Base-by-base conservation (phyloP, 2,329 filamentous ascomycete genomes). In the Fusarium clavum region DNA sequence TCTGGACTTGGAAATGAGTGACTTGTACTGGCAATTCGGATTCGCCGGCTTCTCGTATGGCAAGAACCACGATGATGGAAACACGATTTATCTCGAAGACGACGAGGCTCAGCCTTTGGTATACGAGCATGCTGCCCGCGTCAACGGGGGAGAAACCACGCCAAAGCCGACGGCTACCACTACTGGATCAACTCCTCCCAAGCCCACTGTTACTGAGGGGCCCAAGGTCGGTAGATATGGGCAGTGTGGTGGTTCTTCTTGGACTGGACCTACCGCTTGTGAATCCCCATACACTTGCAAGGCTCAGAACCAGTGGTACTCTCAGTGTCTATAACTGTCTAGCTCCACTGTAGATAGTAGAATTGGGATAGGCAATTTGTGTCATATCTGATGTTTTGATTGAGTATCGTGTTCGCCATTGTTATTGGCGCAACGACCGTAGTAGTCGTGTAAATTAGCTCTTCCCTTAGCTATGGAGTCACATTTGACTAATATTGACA, bases 21-120 rank as follows among this genome's bases (percentile, higher is more conserved):
- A 87, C 64, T 80, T 87, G 81, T 88, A 83, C 77, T 88, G 86
- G 86, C 86, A 88, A 66, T 87, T 80, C 67, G 86, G 86, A 0
- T 87, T 78, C 67, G 81, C 79, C 7, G 79, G 79, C 1, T 87
- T 82, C 70, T 86, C 84, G 6, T 87, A 85, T 41, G 85, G 86
- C 1, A 80, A 81, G 44, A 88, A 88, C 72, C 78, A 88, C 53
- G 78, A 88, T 45, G 86, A 88, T 56, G 86, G 86, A 0, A 88
- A 88, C 72, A 88, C 86, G 2, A 87, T 88, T 51, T 88, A 81
- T 69, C 68, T 87, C 30, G 86, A 88, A 27, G 82, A 85, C 14
- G 79, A 81, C 5, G 81, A 87, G 74, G 84, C 83, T 2, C 73
- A 81, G 70, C 65, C 75, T 13, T 67, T 85, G 47, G 79, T 85